phyloP scores from a whole-genome alignment of 208 protist genomes.

The Trypanosoma scelopori region DNA sequence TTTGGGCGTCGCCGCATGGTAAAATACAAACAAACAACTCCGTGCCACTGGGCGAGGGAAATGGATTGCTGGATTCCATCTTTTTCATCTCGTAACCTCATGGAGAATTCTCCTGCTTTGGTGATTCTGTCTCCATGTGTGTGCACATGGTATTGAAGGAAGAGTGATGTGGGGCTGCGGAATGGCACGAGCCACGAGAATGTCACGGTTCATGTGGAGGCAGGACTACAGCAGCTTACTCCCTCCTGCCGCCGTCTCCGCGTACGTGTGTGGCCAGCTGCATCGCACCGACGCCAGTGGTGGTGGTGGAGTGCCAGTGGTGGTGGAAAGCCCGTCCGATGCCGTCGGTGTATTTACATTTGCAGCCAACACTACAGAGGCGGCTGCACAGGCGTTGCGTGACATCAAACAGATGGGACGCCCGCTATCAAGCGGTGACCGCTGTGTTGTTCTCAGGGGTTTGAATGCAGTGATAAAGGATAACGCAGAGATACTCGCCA shows the following conservation, averaged over 20 bases:
- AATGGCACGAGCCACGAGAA: not conserved
- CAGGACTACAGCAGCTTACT: constrained; percentile 19
- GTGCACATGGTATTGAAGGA: not conserved
- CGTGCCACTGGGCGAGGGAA: too few relatives aligned
- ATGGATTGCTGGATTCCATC: too few relatives aligned
- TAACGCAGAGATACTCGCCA: constrained; percentile 29
- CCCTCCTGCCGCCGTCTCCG: constrained; percentile 3
- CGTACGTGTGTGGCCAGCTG: constrained; percentile 15
- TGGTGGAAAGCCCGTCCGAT: constrained; percentile 31
- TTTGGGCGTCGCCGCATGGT: too few relatives aligned
- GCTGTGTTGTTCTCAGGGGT: not conserved
- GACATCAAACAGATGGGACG: not conserved
- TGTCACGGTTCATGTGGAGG: constrained; percentile 19
- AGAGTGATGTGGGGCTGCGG: constrained; percentile 7
- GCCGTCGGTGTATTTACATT: constrained; percentile 26
- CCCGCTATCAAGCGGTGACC: not conserved
- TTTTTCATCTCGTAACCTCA: too few relatives aligned
- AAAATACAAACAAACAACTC: too few relatives aligned
- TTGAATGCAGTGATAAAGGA: constrained; percentile 14
- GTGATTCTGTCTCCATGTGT: not conserved
- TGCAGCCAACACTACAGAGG: constrained; percentile 14
- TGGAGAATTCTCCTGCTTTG: too few relatives aligned
- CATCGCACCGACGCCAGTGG: not conserved
- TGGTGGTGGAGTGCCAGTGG: constrained; percentile 15
- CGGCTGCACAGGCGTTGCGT: constrained; percentile 1